A percentile compares a stretch with the other conserved stretches of the same genome.
phyloP scores from a whole-genome alignment of 2,329 filamentous ascomycete genomes.

The Aspergillus udagawae region DNA sequence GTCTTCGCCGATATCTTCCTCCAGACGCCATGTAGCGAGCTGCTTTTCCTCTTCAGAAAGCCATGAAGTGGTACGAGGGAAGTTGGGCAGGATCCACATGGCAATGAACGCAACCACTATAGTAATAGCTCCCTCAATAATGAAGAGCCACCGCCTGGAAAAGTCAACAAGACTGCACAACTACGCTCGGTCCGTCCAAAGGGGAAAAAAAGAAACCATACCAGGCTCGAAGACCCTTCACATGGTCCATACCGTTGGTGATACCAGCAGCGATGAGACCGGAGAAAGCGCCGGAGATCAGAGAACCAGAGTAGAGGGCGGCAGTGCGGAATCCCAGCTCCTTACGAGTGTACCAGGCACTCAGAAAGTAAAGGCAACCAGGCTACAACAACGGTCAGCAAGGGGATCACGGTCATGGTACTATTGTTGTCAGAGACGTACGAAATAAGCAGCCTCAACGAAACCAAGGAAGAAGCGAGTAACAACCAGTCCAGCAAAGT shows the following conservation, averaged over 20 bases:
- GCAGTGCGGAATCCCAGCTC: constrained; percentile 51
- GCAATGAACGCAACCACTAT: constrained; percentile 56
- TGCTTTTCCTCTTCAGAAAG: constrained; percentile 56
- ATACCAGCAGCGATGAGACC: constrained; percentile 64
- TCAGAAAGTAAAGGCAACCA: constrained; percentile 40
- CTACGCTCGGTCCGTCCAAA: constrained; percentile 1
- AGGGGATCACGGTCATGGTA: not conserved
- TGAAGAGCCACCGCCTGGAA: constrained; percentile 57
- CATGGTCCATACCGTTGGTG: constrained; percentile 59
- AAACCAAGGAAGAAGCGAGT: constrained; percentile 46
- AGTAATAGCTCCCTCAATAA: constrained; percentile 66
- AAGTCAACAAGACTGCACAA: not conserved
- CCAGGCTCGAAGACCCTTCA: constrained; percentile 56
- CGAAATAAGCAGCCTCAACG: constrained; percentile 38
- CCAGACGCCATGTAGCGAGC: constrained; percentile 58
- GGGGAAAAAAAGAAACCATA: constrained; percentile 18
- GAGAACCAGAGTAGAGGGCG: constrained; percentile 56
- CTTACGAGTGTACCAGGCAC: constrained; percentile 65
- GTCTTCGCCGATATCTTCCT: constrained; percentile 62
- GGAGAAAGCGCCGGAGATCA: constrained; percentile 69
- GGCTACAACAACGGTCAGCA: constrained; percentile 52
- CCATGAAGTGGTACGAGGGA: constrained; percentile 59
- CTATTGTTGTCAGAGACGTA: constrained; percentile 25
- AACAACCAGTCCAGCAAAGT: constrained; percentile 47
- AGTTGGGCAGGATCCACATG: constrained; percentile 63